phyloP scores from a whole-genome alignment of 2,329 filamentous ascomycete genomes.

The Fusarium chuoi region DNA sequence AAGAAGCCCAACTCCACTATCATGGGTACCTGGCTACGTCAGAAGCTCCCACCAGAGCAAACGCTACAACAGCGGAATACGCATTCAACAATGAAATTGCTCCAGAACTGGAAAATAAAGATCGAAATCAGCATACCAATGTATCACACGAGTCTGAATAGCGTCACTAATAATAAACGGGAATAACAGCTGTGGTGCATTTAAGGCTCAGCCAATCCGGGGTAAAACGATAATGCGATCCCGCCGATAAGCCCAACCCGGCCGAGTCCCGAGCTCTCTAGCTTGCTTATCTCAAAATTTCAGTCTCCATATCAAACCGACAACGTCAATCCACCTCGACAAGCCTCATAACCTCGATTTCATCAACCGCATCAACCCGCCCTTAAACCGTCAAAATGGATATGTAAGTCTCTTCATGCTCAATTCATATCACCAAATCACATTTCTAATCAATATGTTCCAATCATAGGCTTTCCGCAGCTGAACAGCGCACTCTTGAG shows the following conservation, averaged over 20 bases:
- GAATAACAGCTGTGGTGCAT: neutral
- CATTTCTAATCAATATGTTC: slow-evolving; percentile 18
- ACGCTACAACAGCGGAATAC: neutral
- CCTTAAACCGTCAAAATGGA: slow-evolving; percentile 43
- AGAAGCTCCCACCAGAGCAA: neutral
- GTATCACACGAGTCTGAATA: neutral
- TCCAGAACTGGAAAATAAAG: neutral
- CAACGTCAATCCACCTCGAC: slow-evolving; percentile 29
- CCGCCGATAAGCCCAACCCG: slow-evolving; percentile 42
- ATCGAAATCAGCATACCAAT: neutral
- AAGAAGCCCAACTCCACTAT: slow-evolving; percentile 5
- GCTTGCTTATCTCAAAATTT: slow-evolving; percentile 46
- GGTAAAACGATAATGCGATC: slow-evolving; percentile 48
- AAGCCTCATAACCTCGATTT: slow-evolving; percentile 8
- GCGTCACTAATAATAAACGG: neutral
- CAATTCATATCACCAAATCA: too few species aligned
- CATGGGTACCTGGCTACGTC: slow-evolving; percentile 16
- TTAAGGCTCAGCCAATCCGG: slow-evolving; percentile 20
- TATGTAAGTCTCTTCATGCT: slow-evolving; percentile 35
- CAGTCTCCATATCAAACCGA: slow-evolving; percentile 27
- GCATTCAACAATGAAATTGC: neutral
- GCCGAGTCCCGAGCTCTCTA: slow-evolving; percentile 18
- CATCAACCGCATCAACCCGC: slow-evolving; percentile 12
- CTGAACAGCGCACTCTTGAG: slow-evolving; percentile 93
- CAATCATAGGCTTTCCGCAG: slow-evolving; percentile 68